A percentile compares a stretch with the other conserved stretches of the same genome.
phyloP scores from a whole-genome alignment of 257 asterid species.

The Petunia secreta region DNA sequence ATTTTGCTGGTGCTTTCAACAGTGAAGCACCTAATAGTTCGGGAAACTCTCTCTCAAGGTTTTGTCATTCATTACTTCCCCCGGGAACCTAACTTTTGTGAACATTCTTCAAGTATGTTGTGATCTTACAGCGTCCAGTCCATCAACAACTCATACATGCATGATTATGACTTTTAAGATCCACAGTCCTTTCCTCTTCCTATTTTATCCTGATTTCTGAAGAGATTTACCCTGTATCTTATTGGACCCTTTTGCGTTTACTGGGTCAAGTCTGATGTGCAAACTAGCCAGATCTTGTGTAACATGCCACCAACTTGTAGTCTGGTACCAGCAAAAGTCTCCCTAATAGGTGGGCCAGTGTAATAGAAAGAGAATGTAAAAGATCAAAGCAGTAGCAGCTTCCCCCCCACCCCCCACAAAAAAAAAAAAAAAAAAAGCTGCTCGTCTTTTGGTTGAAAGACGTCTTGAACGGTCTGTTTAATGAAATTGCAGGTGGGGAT shows the following conservation, averaged over 20 bases:
- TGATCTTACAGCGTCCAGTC: background rate
- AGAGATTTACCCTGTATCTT: background rate
- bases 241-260: background rate
- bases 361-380: too few species aligned
- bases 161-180: background rate
- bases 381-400: too few species aligned
- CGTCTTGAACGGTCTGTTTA: constrained; percentile 26
- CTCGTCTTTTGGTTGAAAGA: background rate
- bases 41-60: background rate
- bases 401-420: background rate
- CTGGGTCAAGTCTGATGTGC: background rate
- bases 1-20: background rate
- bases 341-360: too few species aligned
- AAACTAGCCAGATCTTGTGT: background rate
- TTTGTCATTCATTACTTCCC: background rate
- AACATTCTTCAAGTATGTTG: background rate
- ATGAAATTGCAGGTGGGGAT: constrained; percentile 76
- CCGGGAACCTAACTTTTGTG: background rate
- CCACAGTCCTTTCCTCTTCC: background rate
- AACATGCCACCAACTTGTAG: background rate
- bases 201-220: background rate
- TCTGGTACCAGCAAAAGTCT: too few species aligned
- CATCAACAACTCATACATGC: background rate
- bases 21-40: background rate
- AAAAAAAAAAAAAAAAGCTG: background rate